Evolutionary conservation across 23 red algal genomes (phyloP).

Genomic region (Cyanidioschyzon merolae): DNA sequence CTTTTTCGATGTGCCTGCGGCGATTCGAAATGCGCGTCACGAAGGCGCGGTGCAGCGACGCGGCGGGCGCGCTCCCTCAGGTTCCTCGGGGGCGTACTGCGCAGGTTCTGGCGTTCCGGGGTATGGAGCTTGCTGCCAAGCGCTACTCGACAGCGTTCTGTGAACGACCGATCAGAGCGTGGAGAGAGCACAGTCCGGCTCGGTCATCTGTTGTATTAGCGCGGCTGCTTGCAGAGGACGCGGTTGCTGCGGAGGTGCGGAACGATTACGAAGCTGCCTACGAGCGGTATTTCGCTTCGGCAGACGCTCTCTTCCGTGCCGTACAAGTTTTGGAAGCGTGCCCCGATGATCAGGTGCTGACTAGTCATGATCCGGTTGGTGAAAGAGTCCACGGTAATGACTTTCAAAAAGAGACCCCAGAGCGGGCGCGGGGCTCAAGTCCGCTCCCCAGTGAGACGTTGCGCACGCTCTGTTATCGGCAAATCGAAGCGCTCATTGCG

Average conservation of each 20-base stretch:
- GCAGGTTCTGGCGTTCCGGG: too few species aligned
- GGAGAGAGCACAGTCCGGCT: not conserved
- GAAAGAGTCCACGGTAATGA: not conserved
- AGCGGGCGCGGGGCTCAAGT: not conserved
- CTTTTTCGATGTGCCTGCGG: not conserved
- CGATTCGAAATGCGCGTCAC: not conserved
- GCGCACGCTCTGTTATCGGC: constrained; percentile 14
- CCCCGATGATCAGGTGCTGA: not conserved
- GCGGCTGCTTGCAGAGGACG: constrained; percentile 39
- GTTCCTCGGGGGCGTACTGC: too few species aligned
- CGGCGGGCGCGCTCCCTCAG: not conserved
- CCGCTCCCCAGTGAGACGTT: not conserved
- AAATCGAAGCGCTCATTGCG: constrained; percentile 23
- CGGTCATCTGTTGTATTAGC: not conserved
- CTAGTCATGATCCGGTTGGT: not conserved
- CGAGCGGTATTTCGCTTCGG: constrained; percentile 11
- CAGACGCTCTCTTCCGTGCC: constrained; percentile 1
- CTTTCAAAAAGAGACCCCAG: not conserved
- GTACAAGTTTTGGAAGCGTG: not conserved
- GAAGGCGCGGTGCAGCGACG: not conserved
- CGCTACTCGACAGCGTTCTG: constrained; percentile 6
- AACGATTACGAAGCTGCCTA: constrained; percentile 26
- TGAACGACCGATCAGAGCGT: not conserved
- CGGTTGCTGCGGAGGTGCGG: constrained; percentile 38
- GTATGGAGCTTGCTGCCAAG: not conserved